A percentile compares a stretch with the other conserved stretches of the same genome.
phyloP scores from a whole-genome alignment of 192 early-diverging fungal genomes.

The Thoreauomyces humboldtii region DNA sequence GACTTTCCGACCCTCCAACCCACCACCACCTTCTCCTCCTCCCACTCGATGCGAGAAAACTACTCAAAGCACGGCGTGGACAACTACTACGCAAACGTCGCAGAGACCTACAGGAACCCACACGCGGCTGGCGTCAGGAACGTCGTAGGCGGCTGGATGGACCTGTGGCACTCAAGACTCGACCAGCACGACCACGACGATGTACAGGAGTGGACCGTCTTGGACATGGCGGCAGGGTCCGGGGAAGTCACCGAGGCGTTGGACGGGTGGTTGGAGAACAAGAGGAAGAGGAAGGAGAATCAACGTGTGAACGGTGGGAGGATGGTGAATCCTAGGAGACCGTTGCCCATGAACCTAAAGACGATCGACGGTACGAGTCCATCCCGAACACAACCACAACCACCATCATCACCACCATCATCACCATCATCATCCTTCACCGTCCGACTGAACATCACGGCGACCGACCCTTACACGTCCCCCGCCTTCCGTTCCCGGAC shows the following conservation, averaged over 20 bases:
- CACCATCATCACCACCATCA: background rate
- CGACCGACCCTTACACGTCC: conserved; percentile 15
- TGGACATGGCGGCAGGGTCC: conserved; percentile 26
- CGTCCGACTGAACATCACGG: conserved; percentile 1
- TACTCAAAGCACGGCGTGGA: conserved; percentile 18
- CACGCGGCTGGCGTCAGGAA: conserved; percentile 15
- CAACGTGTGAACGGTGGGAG: too few species aligned
- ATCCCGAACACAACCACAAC: background rate
- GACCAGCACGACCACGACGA: background rate
- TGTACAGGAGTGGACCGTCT: background rate
- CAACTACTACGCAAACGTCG: conserved; percentile 21
- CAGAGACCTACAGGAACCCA: conserved; percentile 20
- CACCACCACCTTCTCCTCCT: conserved; percentile 6
- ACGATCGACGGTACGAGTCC: too few species aligned
- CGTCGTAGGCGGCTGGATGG: conserved; percentile 15
- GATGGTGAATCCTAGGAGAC: too few species aligned
- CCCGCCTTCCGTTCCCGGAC: conserved; percentile 8
- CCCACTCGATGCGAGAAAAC: conserved; percentile 24
- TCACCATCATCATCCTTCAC: background rate
- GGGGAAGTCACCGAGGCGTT: conserved; percentile 16
- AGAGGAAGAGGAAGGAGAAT: too few species aligned
- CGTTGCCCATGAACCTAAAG: too few species aligned
- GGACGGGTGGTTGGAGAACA: too few species aligned
- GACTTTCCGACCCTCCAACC: too few species aligned
- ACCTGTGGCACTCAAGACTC: conserved; percentile 9